A percentile compares a stretch with the other conserved stretches of the same genome.
phyloP scores from a whole-genome alignment of 2,329 filamentous ascomycete species.

The Nemania sp. region DNA sequence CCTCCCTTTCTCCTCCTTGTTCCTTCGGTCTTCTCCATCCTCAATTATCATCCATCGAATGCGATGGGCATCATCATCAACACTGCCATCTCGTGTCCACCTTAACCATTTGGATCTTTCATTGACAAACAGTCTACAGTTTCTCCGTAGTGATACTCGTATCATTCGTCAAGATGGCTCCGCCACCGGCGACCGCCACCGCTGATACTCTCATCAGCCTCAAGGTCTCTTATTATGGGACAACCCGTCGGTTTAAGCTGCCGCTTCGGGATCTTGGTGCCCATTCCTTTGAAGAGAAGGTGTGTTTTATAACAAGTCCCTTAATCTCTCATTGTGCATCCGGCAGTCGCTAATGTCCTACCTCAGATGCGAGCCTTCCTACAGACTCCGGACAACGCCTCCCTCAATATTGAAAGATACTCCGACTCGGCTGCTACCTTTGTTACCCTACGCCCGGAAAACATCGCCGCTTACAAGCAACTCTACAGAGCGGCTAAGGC shows the following conservation, averaged over 20 bases:
- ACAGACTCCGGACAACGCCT: conserved; percentile 62
- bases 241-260: conserved; percentile 83
- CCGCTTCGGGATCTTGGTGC: conserved; percentile 82
- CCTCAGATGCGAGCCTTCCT: conserved; percentile 70
- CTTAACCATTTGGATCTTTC: not conserved
- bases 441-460: conserved; percentile 76
- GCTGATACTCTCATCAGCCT: conserved; percentile 79
- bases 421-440: conserved; percentile 88
- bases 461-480: conserved; percentile 89
- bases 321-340: not conserved
- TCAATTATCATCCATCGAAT: conserved; percentile 8
- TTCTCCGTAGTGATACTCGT: too few relatives aligned
- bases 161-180: conserved; percentile 42
- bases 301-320: conserved; percentile 57
- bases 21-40: conserved; percentile 1
- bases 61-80: conserved; percentile 7
- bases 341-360: conserved; percentile 8
- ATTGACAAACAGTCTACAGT: not conserved
- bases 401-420: conserved; percentile 82
- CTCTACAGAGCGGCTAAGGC: conserved; percentile 96
- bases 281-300: conserved; percentile 76
- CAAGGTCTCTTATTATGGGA: conserved; percentile 79
- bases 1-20: conserved; percentile 3
- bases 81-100: conserved; percentile 1
- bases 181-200: conserved; percentile 36